Base-by-base conservation (phyloP, 2,329 filamentous ascomycete species). In the Didymosphaeria variabile region DNA sequence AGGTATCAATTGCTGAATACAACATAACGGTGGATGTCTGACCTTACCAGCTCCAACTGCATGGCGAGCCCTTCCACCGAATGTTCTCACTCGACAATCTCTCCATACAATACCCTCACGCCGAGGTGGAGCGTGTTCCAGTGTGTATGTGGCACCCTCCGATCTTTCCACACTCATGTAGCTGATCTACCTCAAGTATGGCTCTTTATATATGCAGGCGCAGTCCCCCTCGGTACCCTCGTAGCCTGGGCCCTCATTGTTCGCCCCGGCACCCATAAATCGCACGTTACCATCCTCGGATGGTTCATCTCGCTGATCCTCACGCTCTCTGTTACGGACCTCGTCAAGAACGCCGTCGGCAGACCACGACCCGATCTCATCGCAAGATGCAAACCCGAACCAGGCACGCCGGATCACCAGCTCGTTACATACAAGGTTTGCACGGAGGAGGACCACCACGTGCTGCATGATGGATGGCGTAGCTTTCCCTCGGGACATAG, bases 1-100 rank as follows among this genome's bases (percentile, higher is more conserved):
- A 23, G 9, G 52, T 55, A 38, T 32, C 26, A 44, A 45, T 45
- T 8, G 81, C 84, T n/a, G n/a, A 5, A 87, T 85, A 55, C 95
- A 92, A 23, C 2, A n/a, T 13, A 44, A 12, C 17, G 21, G 10
- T 19, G 1, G 2, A 23, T n/a, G 38, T 36, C 62, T 68, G 29
- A 71, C 61, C 45, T 53, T 58, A 47, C 51, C 73, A 92, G 86
- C 84, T 92, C 46, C 84, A 88, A 78, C 81, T 91, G 70, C 84
- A 91, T 67, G 85, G 92, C 69, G 89, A 90, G 62, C 95, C 95
- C 0, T 98, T 98, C 77, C 93, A 98, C 77, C 93, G 92, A 80
- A 91, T 97, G 88, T 98, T 99, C 81, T 91, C 88, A 66, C 86
- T 98, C 64, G 91, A 93, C 75, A 93, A 98, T 76, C 85, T 91